phyloP scores from a whole-genome alignment of 140 eudicot genomes.

The Flaveria floridana region DNA sequence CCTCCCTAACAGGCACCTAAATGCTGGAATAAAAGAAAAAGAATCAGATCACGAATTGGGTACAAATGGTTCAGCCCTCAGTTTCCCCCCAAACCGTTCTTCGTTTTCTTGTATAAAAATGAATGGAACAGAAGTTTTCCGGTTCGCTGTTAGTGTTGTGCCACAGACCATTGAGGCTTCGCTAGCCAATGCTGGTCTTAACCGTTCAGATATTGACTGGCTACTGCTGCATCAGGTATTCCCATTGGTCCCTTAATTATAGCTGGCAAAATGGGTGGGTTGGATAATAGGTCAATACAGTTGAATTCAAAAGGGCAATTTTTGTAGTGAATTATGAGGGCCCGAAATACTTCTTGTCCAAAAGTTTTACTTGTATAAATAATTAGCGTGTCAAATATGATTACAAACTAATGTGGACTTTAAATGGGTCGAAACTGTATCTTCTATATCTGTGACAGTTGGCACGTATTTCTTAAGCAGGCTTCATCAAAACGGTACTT shows the following conservation, averaged over 20 bases:
- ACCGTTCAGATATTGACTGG: constrained; percentile 72
- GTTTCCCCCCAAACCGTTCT: constrained; percentile 57
- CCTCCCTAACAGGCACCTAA: constrained; percentile 60
- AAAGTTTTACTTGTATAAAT: not conserved
- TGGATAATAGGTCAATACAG: not conserved
- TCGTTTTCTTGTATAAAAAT: constrained; percentile 68
- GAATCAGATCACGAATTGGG: constrained; percentile 43
- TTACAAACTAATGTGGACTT: not conserved
- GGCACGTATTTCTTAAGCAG: not conserved
- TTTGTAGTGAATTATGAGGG: not conserved
- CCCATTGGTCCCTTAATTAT: not conserved
- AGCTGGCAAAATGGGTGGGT: not conserved
- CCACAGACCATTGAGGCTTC: constrained; percentile 83
- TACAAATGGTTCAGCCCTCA: constrained; percentile 60
- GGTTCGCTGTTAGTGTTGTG: constrained; percentile 79
- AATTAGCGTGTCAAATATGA: not conserved
- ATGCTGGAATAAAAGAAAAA: constrained; percentile 48
- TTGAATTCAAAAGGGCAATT: not conserved
- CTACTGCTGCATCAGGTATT: constrained; percentile 86
- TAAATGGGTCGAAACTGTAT: not conserved
- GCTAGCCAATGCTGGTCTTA: constrained; percentile 71
- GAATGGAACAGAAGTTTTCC: constrained; percentile 88
- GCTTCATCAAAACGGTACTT: not conserved
- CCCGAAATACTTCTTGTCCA: not conserved
- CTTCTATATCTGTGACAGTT: not conserved